phyloP scores from a whole-genome alignment of 257 asterid species.

The Paulownia fortunei region DNA sequence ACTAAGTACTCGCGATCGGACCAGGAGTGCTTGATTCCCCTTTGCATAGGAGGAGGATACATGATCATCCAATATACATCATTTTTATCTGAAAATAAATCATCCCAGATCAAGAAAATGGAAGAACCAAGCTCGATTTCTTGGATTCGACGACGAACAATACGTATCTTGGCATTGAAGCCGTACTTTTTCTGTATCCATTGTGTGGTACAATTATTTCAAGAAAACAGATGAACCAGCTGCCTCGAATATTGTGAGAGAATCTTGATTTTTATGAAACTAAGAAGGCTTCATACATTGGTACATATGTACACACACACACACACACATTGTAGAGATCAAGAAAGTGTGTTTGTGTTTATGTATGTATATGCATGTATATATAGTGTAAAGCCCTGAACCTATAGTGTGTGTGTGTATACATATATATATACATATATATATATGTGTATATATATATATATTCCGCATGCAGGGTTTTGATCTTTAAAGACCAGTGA shows the following conservation, averaged over 20 bases:
- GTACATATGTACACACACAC: background rate
- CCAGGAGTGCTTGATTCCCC: slow-evolving; percentile 68
- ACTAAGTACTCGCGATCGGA: slow-evolving; percentile 40
- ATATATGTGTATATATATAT: background rate
- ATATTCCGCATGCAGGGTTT: slow-evolving; percentile 47
- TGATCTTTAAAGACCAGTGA: slow-evolving; percentile 35
- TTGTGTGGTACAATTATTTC: background rate
- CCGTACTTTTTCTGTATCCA: slow-evolving; percentile 26
- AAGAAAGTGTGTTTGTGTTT: slow-evolving; percentile 18
- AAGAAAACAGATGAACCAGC: background rate
- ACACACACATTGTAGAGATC: slow-evolving; percentile 4
- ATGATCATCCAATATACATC: slow-evolving; percentile 13
- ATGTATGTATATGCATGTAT: background rate
- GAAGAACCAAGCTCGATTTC: slow-evolving; percentile 5
- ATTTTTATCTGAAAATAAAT: background rate
- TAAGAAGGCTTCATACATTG: background rate
- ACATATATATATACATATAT: background rate
- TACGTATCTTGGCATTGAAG: background rate
- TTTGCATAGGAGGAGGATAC: slow-evolving; percentile 26
- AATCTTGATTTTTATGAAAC: background rate
- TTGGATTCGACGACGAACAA: background rate
- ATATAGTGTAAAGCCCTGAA: slow-evolving; percentile 18
- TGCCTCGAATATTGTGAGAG: background rate
- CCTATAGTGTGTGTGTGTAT: no score
- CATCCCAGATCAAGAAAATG: slow-evolving; percentile 30